Conservation (phyloP, 495 filamentous ascomycete species). For the Xylona heveae region DNA sequence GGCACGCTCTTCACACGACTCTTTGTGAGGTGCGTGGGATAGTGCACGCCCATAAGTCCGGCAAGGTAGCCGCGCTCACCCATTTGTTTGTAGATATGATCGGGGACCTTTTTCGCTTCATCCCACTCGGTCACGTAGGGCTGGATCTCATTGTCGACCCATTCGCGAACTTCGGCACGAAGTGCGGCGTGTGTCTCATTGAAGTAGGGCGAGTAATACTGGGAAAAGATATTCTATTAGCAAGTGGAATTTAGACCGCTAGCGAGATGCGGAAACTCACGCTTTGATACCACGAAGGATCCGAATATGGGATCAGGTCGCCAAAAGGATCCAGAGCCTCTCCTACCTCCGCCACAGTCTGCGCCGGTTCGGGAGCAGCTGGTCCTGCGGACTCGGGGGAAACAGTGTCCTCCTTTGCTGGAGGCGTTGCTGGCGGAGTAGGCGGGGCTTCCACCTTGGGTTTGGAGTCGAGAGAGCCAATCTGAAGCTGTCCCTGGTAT, state of each 20-base stretch:
- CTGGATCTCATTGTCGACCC: slow-evolving; percentile 79
- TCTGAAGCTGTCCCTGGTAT: slow-evolving; percentile 66
- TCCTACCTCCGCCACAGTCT: slow-evolving; percentile 25
- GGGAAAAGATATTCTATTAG: not conserved
- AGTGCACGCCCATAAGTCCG: slow-evolving; percentile 66
- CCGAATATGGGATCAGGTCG: slow-evolving; percentile 71
- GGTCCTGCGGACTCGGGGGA: slow-evolving; percentile 8
- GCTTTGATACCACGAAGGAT: slow-evolving; percentile 91
- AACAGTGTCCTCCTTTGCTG: slow-evolving; percentile 14
- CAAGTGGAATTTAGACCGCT: not conserved
- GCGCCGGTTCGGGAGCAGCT: slow-evolving; percentile 20
- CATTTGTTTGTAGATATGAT: slow-evolving; percentile 83
- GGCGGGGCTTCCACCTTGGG: slow-evolving; percentile 31
- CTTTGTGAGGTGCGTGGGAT: slow-evolving; percentile 49
- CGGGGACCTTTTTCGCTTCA: slow-evolving; percentile 73
- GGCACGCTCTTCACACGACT: slow-evolving; percentile 54
- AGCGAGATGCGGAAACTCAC: slow-evolving; percentile 28
- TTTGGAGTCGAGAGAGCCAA: slow-evolving; percentile 83
- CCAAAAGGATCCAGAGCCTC: slow-evolving; percentile 72
- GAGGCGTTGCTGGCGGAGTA: slow-evolving; percentile 29
- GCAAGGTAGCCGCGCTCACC: slow-evolving; percentile 82
- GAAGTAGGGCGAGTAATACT: slow-evolving; percentile 94
- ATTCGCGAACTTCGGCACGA: slow-evolving; percentile 72
- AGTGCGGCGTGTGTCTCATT: slow-evolving; percentile 82
- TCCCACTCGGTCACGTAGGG: slow-evolving; percentile 93